Conservation (phyloP, 2,329 filamentous ascomycete genomes). For the Fonsecaea pedrosoi region DNA sequence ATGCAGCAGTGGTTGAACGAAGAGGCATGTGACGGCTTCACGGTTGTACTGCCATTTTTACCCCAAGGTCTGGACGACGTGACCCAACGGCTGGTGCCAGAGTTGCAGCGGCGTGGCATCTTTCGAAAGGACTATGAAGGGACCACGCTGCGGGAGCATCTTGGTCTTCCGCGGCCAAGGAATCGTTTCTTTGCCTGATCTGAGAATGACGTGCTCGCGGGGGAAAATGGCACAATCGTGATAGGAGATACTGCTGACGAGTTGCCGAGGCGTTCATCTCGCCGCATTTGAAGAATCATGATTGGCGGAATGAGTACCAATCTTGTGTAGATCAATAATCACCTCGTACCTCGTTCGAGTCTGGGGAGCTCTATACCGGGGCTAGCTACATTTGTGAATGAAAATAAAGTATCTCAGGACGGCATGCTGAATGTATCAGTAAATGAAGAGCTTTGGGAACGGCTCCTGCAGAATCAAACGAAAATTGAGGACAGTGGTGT, state of each 20-base stretch:
- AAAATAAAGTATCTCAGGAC: no score
- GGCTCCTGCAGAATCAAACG: no score
- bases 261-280: background rate
- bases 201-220: constrained; percentile 6
- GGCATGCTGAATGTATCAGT: no score
- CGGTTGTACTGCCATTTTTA: constrained; percentile 58
- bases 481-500: no score
- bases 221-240: background rate
- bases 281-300: background rate
- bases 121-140: constrained; percentile 62
- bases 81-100: constrained; percentile 55
- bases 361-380: no score
- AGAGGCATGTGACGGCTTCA: constrained; percentile 61
- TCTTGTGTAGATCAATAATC: no score
- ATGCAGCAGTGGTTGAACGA: constrained; percentile 57
- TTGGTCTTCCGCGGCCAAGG: constrained; percentile 58
- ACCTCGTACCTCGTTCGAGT: no score
- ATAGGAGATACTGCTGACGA: background rate
- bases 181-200: constrained; percentile 47
- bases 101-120: constrained; percentile 59
- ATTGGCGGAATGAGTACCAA: constrained; percentile 1
- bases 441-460: no score
- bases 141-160: constrained; percentile 60
- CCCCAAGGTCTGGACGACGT: constrained; percentile 61
- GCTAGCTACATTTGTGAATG: no score